These are phyloP conservation scores for Volvox africanus DNA, from an alignment of 139 green algal genomes.

Conservation along the genomic window DNA sequence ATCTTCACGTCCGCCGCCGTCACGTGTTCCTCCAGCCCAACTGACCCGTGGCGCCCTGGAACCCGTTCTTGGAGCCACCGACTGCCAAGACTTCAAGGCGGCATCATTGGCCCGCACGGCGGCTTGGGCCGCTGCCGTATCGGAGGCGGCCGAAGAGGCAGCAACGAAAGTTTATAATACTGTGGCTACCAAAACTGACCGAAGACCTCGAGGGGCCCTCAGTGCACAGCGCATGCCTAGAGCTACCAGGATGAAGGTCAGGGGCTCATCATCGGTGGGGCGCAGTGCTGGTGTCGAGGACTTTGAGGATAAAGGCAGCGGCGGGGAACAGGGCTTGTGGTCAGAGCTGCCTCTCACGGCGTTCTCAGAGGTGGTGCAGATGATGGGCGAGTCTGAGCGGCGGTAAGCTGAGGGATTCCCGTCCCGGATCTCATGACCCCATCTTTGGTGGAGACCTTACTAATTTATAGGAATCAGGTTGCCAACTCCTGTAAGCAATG, in stretches of 20 bases:
- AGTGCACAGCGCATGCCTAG: too few species aligned
- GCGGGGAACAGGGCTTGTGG: background rate
- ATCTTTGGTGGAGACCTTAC: too few species aligned
- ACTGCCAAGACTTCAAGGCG: background rate
- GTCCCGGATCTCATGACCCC: too few species aligned
- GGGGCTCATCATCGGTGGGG: too few species aligned
- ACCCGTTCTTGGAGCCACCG: background rate
- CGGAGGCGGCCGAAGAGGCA: background rate
- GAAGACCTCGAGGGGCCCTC: too few species aligned
- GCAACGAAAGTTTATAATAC: background rate
- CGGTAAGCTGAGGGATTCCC: background rate
- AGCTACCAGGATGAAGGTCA: too few species aligned
- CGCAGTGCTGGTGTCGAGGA: background rate
- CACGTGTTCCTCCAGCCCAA: too few species aligned
- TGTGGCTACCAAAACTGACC: too few species aligned
- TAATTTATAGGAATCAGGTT: too few species aligned
- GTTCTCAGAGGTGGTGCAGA: slow-evolving; percentile 13
- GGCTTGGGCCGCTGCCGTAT: background rate
- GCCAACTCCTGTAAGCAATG: too few species aligned
- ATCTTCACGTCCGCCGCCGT: too few species aligned
- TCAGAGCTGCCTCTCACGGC: background rate
- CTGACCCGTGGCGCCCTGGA: too few species aligned
- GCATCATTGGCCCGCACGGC: background rate
- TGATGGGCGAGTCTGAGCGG: slow-evolving; percentile 8
- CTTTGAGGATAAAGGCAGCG: background rate